A percentile compares a stretch with the other conserved stretches of the same genome.
phyloP scores from a whole-genome alignment of 257 asterid species.

The Nicotiana otophora region DNA sequence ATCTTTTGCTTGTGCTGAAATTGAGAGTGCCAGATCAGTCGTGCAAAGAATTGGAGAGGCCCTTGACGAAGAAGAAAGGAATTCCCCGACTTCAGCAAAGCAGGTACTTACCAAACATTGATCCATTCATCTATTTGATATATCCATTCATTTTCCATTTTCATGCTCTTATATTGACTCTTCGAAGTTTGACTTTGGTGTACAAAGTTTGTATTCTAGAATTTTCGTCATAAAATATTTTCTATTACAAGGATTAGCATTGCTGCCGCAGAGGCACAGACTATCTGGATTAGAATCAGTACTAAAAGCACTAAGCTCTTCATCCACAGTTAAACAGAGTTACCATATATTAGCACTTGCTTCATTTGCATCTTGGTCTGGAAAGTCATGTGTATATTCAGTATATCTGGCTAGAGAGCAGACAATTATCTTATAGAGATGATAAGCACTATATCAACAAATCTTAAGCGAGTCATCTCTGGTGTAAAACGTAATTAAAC shows the following conservation, averaged over 20 bases:
- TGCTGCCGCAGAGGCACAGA: not conserved
- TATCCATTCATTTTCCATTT: not conserved
- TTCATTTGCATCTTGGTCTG: not conserved
- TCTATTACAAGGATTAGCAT: not conserved
- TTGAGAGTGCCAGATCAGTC: slow-evolving; percentile 94
- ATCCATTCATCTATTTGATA: not conserved
- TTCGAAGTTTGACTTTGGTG: not conserved
- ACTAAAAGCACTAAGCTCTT: not conserved
- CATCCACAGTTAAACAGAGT: not conserved
- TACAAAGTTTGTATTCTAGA: not conserved
- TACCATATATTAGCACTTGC: not conserved
- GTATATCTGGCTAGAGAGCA: too few relatives aligned
- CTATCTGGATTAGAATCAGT: not conserved
- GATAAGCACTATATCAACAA: too few relatives aligned
- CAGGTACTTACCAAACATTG: slow-evolving; percentile 25
- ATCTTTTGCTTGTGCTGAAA: slow-evolving; percentile 98
- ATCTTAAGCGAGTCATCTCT: not conserved
- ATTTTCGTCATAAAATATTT: not conserved
- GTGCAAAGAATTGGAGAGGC: slow-evolving; percentile 96
- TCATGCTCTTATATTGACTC: not conserved
- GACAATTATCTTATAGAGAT: not conserved
- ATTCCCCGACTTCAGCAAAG: slow-evolving; percentile 55
- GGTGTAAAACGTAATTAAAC: not conserved
- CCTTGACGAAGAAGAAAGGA: slow-evolving; percentile 84
- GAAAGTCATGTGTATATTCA: not conserved